A percentile compares a stretch with the other conserved stretches of the same genome.
Conservation (phyloP, 352 stramenopile genomes). For the Phytophthora lateralis region DNA sequence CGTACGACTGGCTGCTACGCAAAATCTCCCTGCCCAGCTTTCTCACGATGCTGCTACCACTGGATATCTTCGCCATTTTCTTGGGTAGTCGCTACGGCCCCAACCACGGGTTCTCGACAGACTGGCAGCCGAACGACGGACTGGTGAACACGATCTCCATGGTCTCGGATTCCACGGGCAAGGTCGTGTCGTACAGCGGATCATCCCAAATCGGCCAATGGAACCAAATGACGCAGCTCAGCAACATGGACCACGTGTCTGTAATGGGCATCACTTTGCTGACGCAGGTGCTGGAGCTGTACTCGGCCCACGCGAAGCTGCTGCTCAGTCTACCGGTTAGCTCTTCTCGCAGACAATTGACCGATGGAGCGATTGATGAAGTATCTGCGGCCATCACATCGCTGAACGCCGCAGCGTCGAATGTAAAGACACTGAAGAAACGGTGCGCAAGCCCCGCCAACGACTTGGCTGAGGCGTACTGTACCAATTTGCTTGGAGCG, state of each 20-base stretch:
- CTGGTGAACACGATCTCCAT: conserved; percentile 47
- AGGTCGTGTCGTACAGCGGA: conserved; percentile 33
- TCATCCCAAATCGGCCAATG: conserved; percentile 35
- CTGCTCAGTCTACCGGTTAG: too few species aligned
- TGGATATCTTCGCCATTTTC: conserved; percentile 33
- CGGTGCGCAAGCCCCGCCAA: too few species aligned
- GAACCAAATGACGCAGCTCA: conserved; percentile 41
- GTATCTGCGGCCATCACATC: too few species aligned
- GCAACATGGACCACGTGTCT: conserved; percentile 41
- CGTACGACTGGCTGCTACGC: conserved; percentile 25
- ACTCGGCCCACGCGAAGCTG: conserved; percentile 31
- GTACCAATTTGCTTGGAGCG: too few species aligned
- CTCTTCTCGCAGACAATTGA: too few species aligned
- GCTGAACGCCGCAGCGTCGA: too few species aligned
- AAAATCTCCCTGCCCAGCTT: conserved; percentile 53
- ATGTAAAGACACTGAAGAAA: too few species aligned
- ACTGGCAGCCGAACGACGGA: conserved; percentile 45
- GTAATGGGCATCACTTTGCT: conserved; percentile 51
- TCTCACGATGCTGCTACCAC: conserved; percentile 50
- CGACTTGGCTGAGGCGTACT: too few species aligned
- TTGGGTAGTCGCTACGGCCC: conserved; percentile 34
- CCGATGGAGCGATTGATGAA: too few species aligned
- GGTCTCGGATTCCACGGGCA: conserved; percentile 33
- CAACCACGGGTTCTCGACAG: conserved; percentile 21
- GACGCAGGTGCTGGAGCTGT: conserved; percentile 46